These are phyloP conservation scores for Podosphaera fusca DNA, from an alignment of 2,329 filamentous ascomycete genomes.

Conservation along the genomic window DNA sequence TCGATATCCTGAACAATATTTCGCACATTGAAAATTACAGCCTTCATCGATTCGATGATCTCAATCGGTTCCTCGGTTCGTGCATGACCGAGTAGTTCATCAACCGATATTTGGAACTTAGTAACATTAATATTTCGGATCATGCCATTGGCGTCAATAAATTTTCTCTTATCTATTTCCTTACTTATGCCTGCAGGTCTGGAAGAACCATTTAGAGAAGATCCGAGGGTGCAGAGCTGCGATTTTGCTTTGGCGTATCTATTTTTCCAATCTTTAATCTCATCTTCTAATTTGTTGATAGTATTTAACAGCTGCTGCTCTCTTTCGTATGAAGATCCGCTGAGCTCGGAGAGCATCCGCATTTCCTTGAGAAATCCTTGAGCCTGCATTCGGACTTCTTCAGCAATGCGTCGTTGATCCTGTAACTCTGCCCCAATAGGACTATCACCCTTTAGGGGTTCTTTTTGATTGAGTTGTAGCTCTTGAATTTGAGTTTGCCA, in stretches of 20 bases:
- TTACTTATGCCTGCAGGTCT: conserved; percentile 47
- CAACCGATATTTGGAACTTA: conserved; percentile 82
- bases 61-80: conserved; percentile 49
- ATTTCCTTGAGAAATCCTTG: conserved; percentile 72
- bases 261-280: conserved; percentile 74
- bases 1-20: conserved; percentile 67
- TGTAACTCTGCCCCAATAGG: conserved; percentile 43
- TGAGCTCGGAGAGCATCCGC: conserved; percentile 63
- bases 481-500: conserved; percentile 41
- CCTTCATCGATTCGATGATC: conserved; percentile 69
- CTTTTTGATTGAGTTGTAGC: conserved; percentile 17
- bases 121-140: conserved; percentile 86
- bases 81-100: conserved; percentile 64
- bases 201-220: conserved; percentile 53
- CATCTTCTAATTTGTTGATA: conserved; percentile 53
- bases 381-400: conserved; percentile 69
- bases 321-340: conserved; percentile 53
- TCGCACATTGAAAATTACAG: conserved; percentile 60
- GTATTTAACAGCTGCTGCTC: conserved; percentile 58
- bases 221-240: conserved; percentile 58
- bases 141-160: conserved; percentile 48
- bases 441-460: conserved; percentile 12
- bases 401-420: conserved; percentile 61
- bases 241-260: conserved; percentile 76
- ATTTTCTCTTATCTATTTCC: conserved; percentile 39